Conservation (phyloP, 768 basidiomycete species). For the Chalciporus piperatus region DNA sequence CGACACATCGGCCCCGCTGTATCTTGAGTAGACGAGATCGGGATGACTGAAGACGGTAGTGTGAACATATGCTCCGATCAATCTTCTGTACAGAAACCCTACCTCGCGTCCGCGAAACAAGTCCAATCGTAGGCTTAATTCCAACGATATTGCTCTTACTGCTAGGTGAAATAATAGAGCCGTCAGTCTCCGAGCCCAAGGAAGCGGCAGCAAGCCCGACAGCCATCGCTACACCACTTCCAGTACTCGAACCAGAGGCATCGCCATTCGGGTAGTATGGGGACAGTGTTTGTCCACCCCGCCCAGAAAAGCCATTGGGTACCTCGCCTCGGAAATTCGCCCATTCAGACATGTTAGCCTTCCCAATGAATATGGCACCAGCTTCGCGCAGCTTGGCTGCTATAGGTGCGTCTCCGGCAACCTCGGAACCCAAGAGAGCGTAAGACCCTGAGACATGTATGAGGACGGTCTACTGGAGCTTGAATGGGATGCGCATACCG, state of each 20-base stretch:
- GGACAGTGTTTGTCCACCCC: conserved; percentile 43
- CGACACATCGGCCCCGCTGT: conserved; percentile 58
- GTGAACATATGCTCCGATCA: neutral
- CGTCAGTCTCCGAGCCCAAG: conserved; percentile 48
- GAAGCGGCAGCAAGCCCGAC: conserved; percentile 43
- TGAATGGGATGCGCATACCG: conserved; percentile 14
- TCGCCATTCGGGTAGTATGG: conserved; percentile 42
- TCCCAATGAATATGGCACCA: conserved; percentile 40
- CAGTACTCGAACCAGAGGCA: conserved; percentile 42
- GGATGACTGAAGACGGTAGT: conserved; percentile 41
- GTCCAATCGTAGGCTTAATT: conserved; percentile 40
- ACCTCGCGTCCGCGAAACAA: conserved; percentile 39
- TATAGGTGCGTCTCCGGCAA: conserved; percentile 33
- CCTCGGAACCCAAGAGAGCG: conserved; percentile 35
- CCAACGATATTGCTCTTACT: conserved; percentile 43
- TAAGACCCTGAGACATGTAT: conserved; percentile 27
- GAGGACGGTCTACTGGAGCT: neutral
- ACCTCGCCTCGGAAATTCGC: conserved; percentile 39
- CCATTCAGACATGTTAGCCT: conserved; percentile 46
- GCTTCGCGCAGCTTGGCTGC: conserved; percentile 29
- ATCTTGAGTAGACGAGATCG: conserved; percentile 57
- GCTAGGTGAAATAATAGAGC: conserved; percentile 46
- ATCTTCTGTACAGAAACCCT: neutral
- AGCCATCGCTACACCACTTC: conserved; percentile 40
- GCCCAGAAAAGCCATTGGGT: conserved; percentile 44